phyloP scores from a whole-genome alignment of 768 basidiomycete genomes.

The Lactarius akahatsu region DNA sequence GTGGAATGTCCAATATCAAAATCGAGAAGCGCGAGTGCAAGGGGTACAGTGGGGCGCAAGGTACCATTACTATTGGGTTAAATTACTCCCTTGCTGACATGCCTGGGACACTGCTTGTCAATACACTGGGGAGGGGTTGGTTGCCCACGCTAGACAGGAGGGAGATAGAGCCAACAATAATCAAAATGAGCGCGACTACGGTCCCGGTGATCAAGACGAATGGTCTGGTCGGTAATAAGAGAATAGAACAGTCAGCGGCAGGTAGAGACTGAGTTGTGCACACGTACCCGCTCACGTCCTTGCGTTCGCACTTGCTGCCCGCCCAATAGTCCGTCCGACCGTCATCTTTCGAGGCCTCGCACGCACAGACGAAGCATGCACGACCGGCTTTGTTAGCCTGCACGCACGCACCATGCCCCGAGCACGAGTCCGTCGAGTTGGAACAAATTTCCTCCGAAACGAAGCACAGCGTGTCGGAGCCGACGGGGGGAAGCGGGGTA shows the following conservation, averaged over 20 bases:
- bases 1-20: not conserved
- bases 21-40: not conserved
- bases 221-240: constrained; percentile 45
- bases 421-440: constrained; percentile 64
- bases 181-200: constrained; percentile 57
- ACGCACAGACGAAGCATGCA: constrained; percentile 50
- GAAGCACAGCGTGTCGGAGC: constrained; percentile 63
- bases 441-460: constrained; percentile 51
- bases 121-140: constrained; percentile 68
- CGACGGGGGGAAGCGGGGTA: constrained; percentile 51
- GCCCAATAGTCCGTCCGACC: constrained; percentile 71
- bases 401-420: constrained; percentile 67
- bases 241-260: constrained; percentile 3
- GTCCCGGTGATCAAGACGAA: constrained; percentile 76
- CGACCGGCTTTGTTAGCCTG: constrained; percentile 57
- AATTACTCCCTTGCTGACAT: constrained; percentile 22
- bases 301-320: constrained; percentile 71
- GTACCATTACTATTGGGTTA: constrained; percentile 3
- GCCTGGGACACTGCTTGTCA: constrained; percentile 54
- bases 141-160: constrained; percentile 63
- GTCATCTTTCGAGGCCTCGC: constrained; percentile 47
- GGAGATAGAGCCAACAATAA: constrained; percentile 65
- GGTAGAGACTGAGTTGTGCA: not conserved
- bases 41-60: not conserved
- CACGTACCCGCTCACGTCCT: constrained; percentile 78